Evolutionary conservation across 148 eudicot genomes (phyloP).

Genomic region (Silene latifolia): DNA sequence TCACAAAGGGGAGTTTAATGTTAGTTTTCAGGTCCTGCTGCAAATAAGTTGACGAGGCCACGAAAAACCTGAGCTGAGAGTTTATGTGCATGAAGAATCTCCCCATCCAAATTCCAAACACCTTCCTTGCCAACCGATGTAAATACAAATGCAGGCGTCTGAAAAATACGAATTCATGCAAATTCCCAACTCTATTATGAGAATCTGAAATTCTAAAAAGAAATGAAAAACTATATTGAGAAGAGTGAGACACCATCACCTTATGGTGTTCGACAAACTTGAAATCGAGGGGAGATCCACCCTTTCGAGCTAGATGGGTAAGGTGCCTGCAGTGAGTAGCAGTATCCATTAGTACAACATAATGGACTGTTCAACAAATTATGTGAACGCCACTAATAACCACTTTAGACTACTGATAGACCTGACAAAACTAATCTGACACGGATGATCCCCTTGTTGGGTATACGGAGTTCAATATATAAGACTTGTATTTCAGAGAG

Average conservation of each 20-base stretch:
- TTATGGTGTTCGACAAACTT: constrained; percentile 90
- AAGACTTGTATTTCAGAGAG: no score
- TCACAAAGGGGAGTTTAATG: not conserved
- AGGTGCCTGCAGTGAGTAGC: constrained; percentile 58
- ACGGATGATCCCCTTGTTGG: not conserved
- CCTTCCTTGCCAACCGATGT: constrained; percentile 76
- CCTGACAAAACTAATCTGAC: not conserved
- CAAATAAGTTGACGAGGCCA: constrained; percentile 87
- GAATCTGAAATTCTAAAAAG: no score
- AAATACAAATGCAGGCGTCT: constrained; percentile 87
- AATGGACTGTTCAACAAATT: not conserved
- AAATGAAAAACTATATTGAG: no score
- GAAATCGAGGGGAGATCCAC: constrained; percentile 78
- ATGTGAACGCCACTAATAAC: not conserved
- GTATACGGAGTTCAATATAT: no score
- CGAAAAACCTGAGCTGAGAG: constrained; percentile 94
- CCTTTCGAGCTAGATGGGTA: constrained; percentile 69
- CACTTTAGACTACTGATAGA: not conserved
- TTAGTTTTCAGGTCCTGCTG: constrained; percentile 77
- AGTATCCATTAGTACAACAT: constrained; percentile 5
- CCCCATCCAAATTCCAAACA: constrained; percentile 94
- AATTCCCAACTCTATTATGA: no score
- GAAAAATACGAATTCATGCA: not conserved
- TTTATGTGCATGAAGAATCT: constrained; percentile 74
- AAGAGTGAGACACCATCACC: constrained; percentile 28